phyloP scores from a whole-genome alignment of 805 yeast species.

The Cyberlindnera amylophila region DNA sequence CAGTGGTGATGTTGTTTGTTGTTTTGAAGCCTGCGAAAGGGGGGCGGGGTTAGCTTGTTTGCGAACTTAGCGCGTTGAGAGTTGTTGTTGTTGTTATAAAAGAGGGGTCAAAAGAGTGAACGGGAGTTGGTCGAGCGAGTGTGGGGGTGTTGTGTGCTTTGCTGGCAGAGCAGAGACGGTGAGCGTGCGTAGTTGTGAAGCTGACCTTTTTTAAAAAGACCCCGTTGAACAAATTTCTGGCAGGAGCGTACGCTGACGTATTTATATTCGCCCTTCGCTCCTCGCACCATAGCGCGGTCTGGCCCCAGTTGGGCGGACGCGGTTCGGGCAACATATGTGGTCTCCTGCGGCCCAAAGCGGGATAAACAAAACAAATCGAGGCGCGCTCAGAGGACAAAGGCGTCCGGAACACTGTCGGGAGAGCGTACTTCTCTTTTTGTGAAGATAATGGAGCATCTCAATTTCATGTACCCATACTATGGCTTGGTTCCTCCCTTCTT shows the following conservation, averaged over 20 bases:
- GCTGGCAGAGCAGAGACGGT: not conserved
- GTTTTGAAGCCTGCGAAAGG: not conserved
- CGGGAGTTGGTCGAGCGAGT: constrained; percentile 2
- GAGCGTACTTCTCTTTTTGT: no score
- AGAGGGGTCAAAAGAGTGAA: constrained; percentile 2
- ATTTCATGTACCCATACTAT: not conserved
- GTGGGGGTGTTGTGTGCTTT: not conserved
- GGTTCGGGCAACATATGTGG: constrained; percentile 10
- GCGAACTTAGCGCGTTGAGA: no score
- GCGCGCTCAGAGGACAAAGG: not conserved
- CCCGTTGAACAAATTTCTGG: not conserved
- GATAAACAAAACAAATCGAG: constrained; percentile 10
- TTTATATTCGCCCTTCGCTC: constrained; percentile 9
- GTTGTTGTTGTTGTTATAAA: not conserved
- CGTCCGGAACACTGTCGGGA: not conserved
- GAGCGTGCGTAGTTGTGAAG: not conserved
- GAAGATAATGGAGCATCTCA: not conserved
- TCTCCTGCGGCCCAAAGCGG: constrained; percentile 9
- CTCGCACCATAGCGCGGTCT: constrained; percentile 3
- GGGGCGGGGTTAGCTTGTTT: not conserved
- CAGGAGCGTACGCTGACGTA: constrained; percentile 9
- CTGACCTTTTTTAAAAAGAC: not conserved
- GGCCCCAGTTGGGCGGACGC: constrained; percentile 7
- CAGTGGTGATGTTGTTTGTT: not conserved
- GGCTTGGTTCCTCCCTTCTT: no score